phyloP scores from a whole-genome alignment of 129 eudicot genomes.

The carrot (Daucus carota) region DH1_v3.0 NC_030381.2:47994501-47995000 shows the following conservation, averaged over 20 bases:
- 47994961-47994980: slow-evolving; percentile 94
- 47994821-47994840: slow-evolving; percentile 87
- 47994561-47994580: neutral
- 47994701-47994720: neutral
- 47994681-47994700: neutral
- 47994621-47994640: neutral
- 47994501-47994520: neutral
- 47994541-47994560: neutral
- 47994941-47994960: slow-evolving; percentile 33
- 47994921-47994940: neutral
- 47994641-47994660: neutral
- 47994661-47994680: neutral
- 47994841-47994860: slow-evolving; percentile 88
- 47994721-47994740: neutral
- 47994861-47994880: slow-evolving; percentile 92
- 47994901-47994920: neutral
- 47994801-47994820: slow-evolving; percentile 76
- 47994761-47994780: slow-evolving; percentile 35
- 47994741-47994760: neutral
- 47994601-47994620: neutral
- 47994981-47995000: slow-evolving; percentile 86
- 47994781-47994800: slow-evolving; percentile 84
- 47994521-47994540: neutral
- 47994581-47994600: neutral
- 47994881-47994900: slow-evolving; percentile 7